Conservation (phyloP, 2,329 filamentous ascomycete species). For the Uncinocarpus reesii region DNA sequence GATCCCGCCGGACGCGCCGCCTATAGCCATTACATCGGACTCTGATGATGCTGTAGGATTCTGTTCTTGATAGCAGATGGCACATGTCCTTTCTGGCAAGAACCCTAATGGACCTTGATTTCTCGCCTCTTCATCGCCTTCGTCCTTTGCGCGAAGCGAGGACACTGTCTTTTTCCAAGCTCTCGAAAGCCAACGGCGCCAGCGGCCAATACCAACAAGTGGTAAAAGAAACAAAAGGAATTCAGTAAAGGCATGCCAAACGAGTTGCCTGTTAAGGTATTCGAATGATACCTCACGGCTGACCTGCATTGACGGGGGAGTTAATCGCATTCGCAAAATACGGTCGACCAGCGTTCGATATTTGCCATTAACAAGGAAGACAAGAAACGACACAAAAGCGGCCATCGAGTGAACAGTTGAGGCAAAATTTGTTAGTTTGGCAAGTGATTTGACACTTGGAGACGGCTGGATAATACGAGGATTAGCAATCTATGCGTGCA, state of each 20-base stretch:
- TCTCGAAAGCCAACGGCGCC: constrained; percentile 78
- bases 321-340: constrained; percentile 69
- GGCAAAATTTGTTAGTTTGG: constrained; percentile 56
- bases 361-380: constrained; percentile 81
- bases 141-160: constrained; percentile 45
- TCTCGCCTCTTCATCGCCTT: constrained; percentile 41
- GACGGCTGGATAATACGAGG: constrained; percentile 30
- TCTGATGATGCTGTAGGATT: constrained; percentile 63
- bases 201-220: constrained; percentile 85
- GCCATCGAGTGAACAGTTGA: constrained; percentile 70
- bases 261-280: constrained; percentile 91
- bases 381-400: constrained; percentile 73
- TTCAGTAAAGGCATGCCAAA: constrained; percentile 99
- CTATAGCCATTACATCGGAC: constrained; percentile 61
- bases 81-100: constrained; percentile 85
- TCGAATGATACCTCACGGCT: constrained; percentile 92
- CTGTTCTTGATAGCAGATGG: constrained; percentile 92
- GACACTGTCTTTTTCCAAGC: constrained; percentile 74
- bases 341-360: constrained; percentile 88
- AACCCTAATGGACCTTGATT: constrained; percentile 68
- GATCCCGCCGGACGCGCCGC: constrained; percentile 57
- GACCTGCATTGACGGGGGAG: constrained; percentile 73
- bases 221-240: constrained; percentile 96
- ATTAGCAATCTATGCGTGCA: neutral
- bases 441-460: constrained; percentile 47